Evolutionary conservation across 2,329 filamentous ascomycete species (phyloP), one percentile per base, ranked within the genome.

Genomic region (Diaporthe citri): DNA sequence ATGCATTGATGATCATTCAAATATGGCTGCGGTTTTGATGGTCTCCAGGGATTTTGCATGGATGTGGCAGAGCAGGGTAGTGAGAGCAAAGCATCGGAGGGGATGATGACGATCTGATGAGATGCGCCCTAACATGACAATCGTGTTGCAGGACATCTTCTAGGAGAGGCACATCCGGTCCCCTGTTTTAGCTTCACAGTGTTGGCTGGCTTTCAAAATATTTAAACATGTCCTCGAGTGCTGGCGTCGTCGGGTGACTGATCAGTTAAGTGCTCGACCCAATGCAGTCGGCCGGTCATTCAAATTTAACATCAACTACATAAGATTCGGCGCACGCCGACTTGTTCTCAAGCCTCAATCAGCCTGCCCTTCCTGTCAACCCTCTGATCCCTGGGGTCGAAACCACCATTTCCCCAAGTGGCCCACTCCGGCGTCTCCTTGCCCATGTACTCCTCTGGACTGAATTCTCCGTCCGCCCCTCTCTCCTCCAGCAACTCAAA

Each of bases 381-480:
- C 77, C 96, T 90, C 83, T 94, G 91, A 84, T 98, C 97, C 66
- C 94, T 89, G 0, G 96, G 96, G 85, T 98, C 95, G 82, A 98
- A 98, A 0, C 96, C 97, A 2, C 96, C 96, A 78, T 96, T 94
- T 0, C 96, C 97, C 95, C 95, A 98, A 25, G 93, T 91, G 13
- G 96, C 96, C 97, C 96, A 98, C 82, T 98, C 95, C 0, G 95
- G 94, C 51, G 95, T 98, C 78, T 93, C 89, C 55, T 88, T 88
- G 5, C 93, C 94, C 87, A 97, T 94, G 84, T 98, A 98, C 81
- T 98, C 96, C 85, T 98, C 95, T 0, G 96, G 95, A 12, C 86
- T 88, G 87, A 97, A 98, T 17, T 94, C 90, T 25, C 90, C 90
- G 46, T 94, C 90, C 9, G 87, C 83, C 22, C 88, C 87, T 77